Conservation (phyloP, 169 alveolate species). For the Theileria parva region DNA sequence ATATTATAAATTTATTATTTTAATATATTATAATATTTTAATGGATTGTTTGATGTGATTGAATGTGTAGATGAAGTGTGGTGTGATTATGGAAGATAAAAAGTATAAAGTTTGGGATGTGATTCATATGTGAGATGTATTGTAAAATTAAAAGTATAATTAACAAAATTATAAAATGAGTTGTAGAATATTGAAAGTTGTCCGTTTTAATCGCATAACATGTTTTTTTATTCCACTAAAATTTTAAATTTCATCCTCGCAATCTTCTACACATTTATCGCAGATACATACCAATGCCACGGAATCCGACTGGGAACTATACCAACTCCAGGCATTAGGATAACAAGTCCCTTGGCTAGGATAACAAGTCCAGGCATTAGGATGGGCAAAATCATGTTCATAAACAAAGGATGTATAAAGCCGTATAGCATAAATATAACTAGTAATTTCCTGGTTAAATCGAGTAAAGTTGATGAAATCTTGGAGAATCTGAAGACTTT, state of each 20-base stretch:
- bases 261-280: neutral
- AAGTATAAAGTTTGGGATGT: too few species aligned
- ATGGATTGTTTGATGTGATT: too few species aligned
- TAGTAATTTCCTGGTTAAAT: constrained; percentile 12
- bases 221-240: neutral
- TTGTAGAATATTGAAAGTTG: too few species aligned
- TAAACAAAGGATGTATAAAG: neutral
- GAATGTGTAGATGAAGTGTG: too few species aligned
- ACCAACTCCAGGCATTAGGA: neutral
- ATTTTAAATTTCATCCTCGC: neutral
- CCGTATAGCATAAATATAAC: neutral
- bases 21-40: too few species aligned
- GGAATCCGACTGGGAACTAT: neutral
- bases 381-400: neutral
- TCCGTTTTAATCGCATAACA: neutral
- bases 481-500: constrained; percentile 68
- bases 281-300: neutral
- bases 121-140: too few species aligned
- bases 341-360: neutral
- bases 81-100: too few species aligned
- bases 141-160: too few species aligned
- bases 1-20: too few species aligned
- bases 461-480: constrained; percentile 68
- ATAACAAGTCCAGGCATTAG: too few species aligned
- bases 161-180: neutral